These are phyloP conservation scores for Closterium sp. DNA, from an alignment of 139 green algal genomes.

Conservation along the genomic window DNA sequence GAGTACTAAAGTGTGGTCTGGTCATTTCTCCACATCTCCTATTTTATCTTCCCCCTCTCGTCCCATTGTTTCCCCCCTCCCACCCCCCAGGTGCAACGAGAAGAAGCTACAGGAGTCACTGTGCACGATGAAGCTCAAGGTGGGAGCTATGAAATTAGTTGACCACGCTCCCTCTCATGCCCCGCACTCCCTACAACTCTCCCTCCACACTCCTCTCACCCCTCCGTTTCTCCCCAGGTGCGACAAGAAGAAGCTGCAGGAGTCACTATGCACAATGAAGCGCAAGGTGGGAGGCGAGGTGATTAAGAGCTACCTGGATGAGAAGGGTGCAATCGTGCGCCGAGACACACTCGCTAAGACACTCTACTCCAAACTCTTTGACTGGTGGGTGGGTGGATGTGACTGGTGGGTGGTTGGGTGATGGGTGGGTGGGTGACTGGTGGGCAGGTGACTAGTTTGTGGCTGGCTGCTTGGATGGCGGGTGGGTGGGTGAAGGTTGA, in stretches of 20 bases:
- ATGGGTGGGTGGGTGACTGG: too few species aligned
- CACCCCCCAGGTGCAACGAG: not conserved
- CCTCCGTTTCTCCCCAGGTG: not conserved
- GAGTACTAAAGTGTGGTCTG: too few species aligned
- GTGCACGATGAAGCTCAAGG: not conserved
- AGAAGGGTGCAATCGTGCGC: conserved; percentile 73
- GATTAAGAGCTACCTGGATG: conserved; percentile 79
- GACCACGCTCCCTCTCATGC: too few species aligned
- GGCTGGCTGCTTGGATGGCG: too few species aligned
- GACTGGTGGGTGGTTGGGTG: too few species aligned
- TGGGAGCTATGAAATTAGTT: too few species aligned
- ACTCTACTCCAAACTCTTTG: conserved; percentile 49
- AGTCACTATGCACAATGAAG: not conserved
- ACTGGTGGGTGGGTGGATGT: conserved; percentile 43
- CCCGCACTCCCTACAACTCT: too few species aligned
- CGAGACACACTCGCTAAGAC: conserved; percentile 51
- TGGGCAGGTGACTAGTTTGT: too few species aligned
- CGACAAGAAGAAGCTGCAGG: conserved; percentile 3
- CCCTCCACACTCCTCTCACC: not conserved
- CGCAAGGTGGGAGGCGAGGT: conserved; percentile 63
- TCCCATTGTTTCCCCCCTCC: too few species aligned
- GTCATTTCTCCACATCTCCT: too few species aligned
- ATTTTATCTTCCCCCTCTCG: too few species aligned
- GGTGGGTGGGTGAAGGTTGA: too few species aligned
- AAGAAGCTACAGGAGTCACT: not conserved